phyloP scores from a whole-genome alignment of 805 yeast genomes.

The Candida succiphila region DNA sequence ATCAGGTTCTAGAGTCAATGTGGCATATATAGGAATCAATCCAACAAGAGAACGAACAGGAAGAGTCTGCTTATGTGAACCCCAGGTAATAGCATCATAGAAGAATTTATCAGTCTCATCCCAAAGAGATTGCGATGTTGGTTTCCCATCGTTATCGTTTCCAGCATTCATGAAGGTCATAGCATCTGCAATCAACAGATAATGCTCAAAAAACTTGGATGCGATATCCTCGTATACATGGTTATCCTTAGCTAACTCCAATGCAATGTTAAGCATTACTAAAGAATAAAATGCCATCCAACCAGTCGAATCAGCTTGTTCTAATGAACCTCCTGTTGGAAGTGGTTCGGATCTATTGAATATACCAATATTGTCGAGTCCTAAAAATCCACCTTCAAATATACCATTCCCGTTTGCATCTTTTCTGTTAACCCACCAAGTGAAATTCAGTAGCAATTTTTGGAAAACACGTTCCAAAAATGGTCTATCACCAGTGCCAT shows the following conservation, averaged over 20 bases:
- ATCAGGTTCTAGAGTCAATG: slow-evolving; percentile 81
- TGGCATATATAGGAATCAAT: slow-evolving; percentile 82
- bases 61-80: slow-evolving; percentile 56
- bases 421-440: slow-evolving; percentile 97
- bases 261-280: slow-evolving; percentile 86
- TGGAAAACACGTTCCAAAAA: slow-evolving; percentile 91
- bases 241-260: slow-evolving; percentile 78
- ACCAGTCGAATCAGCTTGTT: slow-evolving; percentile 94
- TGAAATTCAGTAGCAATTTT: slow-evolving; percentile 76
- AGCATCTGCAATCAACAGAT: slow-evolving; percentile 84
- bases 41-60: slow-evolving; percentile 90
- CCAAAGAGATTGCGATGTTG: slow-evolving; percentile 68
- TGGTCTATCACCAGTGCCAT: slow-evolving; percentile 69
- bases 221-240: slow-evolving; percentile 90
- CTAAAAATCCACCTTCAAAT: slow-evolving; percentile 91
- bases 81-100: slow-evolving; percentile 86
- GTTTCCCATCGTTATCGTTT: slow-evolving; percentile 13
- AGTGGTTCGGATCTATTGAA: slow-evolving; percentile 88
- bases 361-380: slow-evolving; percentile 86
- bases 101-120: slow-evolving; percentile 82
- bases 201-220: slow-evolving; percentile 89
- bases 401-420: slow-evolving; percentile 81
- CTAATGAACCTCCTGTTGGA: slow-evolving; percentile 85
- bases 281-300: slow-evolving; percentile 94
- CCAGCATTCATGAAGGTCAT: slow-evolving; percentile 58